These are phyloP conservation scores for Castanea mollissima DNA, from an alignment of 306 rosid species.

Conservation along the genomic window DNA sequence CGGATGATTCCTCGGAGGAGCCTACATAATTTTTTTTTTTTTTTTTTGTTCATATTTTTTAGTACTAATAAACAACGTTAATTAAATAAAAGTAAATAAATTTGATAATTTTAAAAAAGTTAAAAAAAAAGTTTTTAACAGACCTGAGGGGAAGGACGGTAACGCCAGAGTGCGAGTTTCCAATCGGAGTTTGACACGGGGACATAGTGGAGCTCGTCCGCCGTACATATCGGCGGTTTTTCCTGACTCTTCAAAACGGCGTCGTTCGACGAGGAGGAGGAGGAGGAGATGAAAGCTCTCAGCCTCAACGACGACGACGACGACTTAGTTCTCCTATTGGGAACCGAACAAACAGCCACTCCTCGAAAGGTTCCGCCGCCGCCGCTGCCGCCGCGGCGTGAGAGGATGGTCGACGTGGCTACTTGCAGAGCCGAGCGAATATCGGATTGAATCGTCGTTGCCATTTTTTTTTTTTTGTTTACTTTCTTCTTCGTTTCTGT, in stretches of 20 bases:
- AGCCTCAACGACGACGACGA: slow-evolving; percentile 47
- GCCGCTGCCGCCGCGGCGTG: slow-evolving; percentile 46
- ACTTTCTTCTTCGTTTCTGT: not conserved
- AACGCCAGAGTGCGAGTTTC: slow-evolving; percentile 97
- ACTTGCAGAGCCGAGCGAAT: slow-evolving; percentile 40
- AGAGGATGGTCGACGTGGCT: slow-evolving; percentile 37
- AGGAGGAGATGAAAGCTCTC: slow-evolving; percentile 54
- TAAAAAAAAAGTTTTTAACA: too few relatives aligned
- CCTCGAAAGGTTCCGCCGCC: too few relatives aligned
- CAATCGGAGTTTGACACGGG: slow-evolving; percentile 78
- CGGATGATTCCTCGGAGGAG: slow-evolving; percentile 86
- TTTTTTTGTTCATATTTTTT: not conserved
- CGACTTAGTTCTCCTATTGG: slow-evolving; percentile 13
- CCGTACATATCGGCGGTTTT: slow-evolving; percentile 84
- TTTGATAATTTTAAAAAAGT: not conserved
- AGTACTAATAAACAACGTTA: not conserved
- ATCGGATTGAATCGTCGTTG: slow-evolving; percentile 58
- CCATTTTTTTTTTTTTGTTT: slow-evolving; percentile 27
- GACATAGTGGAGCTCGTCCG: slow-evolving; percentile 94
- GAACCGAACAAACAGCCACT: not conserved
- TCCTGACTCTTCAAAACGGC: slow-evolving; percentile 42
- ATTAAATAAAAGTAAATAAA: not conserved
- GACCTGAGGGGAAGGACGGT: slow-evolving; percentile 74
- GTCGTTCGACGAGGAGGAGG: slow-evolving; percentile 8
- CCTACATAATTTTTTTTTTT: slow-evolving; percentile 33